Percentiles rank a stretch among this genome's conserved stretches.
Conservation (phyloP, 768 basidiomycete genomes). For the Boletus rubropictus region DNA sequence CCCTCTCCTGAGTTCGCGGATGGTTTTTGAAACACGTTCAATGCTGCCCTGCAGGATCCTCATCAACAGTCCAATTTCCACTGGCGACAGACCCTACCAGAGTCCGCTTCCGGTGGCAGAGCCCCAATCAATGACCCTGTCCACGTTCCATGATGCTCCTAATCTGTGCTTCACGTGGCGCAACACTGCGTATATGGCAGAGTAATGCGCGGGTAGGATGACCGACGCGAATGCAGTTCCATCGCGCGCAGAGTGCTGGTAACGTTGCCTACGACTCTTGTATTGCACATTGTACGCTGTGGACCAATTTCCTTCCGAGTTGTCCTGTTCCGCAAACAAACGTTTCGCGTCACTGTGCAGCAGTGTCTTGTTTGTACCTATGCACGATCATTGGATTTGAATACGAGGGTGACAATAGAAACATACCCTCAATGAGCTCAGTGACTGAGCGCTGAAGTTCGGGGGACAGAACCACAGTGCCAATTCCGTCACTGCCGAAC, state of each 20-base stretch:
- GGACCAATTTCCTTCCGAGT: constrained; percentile 44
- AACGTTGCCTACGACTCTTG: constrained; percentile 52
- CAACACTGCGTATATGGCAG: constrained; percentile 72
- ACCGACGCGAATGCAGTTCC: constrained; percentile 82
- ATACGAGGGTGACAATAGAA: constrained; percentile 1
- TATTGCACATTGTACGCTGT: constrained; percentile 52
- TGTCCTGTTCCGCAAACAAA: constrained; percentile 46
- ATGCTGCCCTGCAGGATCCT: constrained; percentile 49
- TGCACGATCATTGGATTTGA: constrained; percentile 7
- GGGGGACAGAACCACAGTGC: constrained; percentile 63
- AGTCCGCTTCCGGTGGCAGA: constrained; percentile 76
- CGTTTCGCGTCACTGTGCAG: constrained; percentile 69
- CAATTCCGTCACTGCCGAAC: constrained; percentile 71
- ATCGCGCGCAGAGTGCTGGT: constrained; percentile 59
- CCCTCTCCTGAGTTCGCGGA: constrained; percentile 24
- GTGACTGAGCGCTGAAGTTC: constrained; percentile 67
- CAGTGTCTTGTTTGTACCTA: constrained; percentile 59
- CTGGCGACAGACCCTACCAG: constrained; percentile 47
- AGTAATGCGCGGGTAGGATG: constrained; percentile 81
- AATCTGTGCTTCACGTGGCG: constrained; percentile 59
- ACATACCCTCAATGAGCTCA: constrained; percentile 59
- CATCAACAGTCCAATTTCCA: constrained; percentile 7
- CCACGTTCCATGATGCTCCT: constrained; percentile 53
- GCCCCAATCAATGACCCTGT: constrained; percentile 78
- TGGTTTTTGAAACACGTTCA: constrained; percentile 55